Conservation (phyloP, 2,329 filamentous ascomycete genomes). For the Talaromyces sp. region DNA sequence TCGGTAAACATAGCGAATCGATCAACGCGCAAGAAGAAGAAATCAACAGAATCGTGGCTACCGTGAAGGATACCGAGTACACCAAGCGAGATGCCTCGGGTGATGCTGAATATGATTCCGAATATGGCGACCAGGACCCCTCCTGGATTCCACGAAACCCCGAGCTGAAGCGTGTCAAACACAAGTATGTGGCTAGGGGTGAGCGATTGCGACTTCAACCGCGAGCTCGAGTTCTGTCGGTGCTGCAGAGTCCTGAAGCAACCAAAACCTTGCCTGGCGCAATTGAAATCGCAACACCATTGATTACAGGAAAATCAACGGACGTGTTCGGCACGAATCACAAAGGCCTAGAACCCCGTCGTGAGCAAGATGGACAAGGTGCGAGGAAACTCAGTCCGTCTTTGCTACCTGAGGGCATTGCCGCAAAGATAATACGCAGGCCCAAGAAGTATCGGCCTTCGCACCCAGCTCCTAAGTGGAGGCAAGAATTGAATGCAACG, state of each 20-base stretch:
- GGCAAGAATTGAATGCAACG: slow-evolving; percentile 32
- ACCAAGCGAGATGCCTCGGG: slow-evolving; percentile 15
- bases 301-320: slow-evolving; percentile 37
- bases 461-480: slow-evolving; percentile 34
- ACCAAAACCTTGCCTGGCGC: slow-evolving; percentile 38
- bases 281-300: slow-evolving; percentile 42
- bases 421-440: slow-evolving; percentile 22
- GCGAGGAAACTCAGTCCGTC: neutral
- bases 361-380: neutral
- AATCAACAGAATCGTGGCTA: slow-evolving; percentile 7
- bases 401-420: neutral
- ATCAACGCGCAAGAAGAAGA: slow-evolving; percentile 27
- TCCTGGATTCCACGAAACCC: slow-evolving; percentile 39
- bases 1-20: slow-evolving; percentile 41
- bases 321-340: slow-evolving; percentile 15
- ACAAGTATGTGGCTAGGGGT: slow-evolving; percentile 37
- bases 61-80: slow-evolving; percentile 5
- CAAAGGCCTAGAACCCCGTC: slow-evolving; percentile 20
- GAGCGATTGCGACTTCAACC: slow-evolving; percentile 25
- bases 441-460: slow-evolving; percentile 28
- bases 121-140: slow-evolving; percentile 37
- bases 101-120: slow-evolving; percentile 28
- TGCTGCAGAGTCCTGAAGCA: slow-evolving; percentile 36
- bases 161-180: slow-evolving; percentile 33
- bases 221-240: slow-evolving; percentile 30